Evolutionary conservation across 345 rosid genomes (phyloP).

Genomic region (Anastatica hierochuntica): DNA sequence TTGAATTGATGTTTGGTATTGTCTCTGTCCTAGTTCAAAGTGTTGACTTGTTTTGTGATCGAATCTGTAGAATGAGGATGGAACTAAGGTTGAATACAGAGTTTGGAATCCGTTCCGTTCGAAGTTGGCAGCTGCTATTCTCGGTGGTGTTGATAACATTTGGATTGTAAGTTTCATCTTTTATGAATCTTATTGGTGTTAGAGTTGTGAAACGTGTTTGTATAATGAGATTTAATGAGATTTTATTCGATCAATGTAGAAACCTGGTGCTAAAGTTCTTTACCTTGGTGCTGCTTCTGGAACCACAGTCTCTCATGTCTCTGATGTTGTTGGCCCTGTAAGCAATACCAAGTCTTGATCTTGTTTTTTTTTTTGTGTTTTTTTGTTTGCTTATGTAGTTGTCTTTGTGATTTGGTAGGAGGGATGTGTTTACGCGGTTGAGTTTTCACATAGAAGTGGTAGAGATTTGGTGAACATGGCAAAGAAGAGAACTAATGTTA

Average conservation of each 20-base stretch:
- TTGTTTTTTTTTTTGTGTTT: background rate
- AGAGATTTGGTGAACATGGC: conserved; percentile 99
- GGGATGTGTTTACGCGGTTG: conserved; percentile 93
- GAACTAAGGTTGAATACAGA: conserved; percentile 84
- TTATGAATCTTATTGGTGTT: background rate
- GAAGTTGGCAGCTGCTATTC: conserved; percentile 91
- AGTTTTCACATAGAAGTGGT: conserved; percentile 95
- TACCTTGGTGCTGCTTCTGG: conserved; percentile 99
- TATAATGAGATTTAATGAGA: background rate
- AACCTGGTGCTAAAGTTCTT: conserved; percentile 92
- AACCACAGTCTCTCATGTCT: conserved; percentile 97
- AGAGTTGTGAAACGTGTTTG: background rate
- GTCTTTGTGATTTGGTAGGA: conserved; percentile 27
- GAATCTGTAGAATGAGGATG: conserved; percentile 66
- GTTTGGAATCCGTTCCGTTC: conserved; percentile 98
- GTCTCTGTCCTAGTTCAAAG: background rate
- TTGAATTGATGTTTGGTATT: background rate
- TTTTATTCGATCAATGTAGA: conserved; percentile 26
- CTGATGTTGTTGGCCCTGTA: conserved; percentile 95
- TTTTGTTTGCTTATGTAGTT: background rate
- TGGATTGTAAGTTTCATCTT: conserved; percentile 57
- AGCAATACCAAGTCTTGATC: conserved; percentile 4
- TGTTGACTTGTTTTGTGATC: background rate
- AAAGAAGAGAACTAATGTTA: conserved; percentile 84
- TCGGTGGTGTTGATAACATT: conserved; percentile 94